These are phyloP conservation scores for Fusarium sp. DNA, from an alignment of 2,329 filamentous ascomycete species.

Conservation along the genomic window DNA sequence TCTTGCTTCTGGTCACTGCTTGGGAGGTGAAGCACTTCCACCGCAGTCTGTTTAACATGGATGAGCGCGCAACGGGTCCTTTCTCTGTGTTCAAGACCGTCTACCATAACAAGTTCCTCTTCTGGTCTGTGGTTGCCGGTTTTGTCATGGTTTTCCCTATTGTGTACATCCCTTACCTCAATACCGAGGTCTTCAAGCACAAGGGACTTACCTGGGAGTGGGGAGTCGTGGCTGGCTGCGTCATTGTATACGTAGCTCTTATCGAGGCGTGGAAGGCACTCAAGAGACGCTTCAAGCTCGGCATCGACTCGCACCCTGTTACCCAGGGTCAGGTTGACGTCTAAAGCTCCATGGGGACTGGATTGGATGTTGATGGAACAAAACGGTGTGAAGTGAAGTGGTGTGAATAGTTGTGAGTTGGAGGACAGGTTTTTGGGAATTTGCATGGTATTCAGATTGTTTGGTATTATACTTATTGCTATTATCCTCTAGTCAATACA, in stretches of 20 bases:
- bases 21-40: constrained; percentile 82
- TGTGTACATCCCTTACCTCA: constrained; percentile 76
- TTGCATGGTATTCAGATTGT: constrained; percentile 45
- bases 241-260: constrained; percentile 70
- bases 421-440: constrained; percentile 51
- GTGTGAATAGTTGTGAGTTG: constrained; percentile 13
- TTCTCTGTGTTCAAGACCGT: constrained; percentile 70
- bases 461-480: constrained; percentile 45
- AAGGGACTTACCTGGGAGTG: constrained; percentile 77
- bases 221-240: constrained; percentile 72
- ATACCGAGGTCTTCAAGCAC: constrained; percentile 77
- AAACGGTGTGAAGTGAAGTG: not conserved
- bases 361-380: not conserved
- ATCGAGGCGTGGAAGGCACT: constrained; percentile 77
- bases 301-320: constrained; percentile 46
- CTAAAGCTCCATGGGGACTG: constrained; percentile 17
- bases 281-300: constrained; percentile 65
- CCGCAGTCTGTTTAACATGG: constrained; percentile 76
- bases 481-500: constrained; percentile 50
- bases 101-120: constrained; percentile 76
- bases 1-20: constrained; percentile 75
- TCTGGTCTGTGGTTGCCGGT: constrained; percentile 72
- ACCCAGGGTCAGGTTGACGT: constrained; percentile 36
- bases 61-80: constrained; percentile 63
- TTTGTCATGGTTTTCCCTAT: constrained; percentile 72